Conservation (phyloP, 129 eudicot species). For the Arctium lappa region DNA sequence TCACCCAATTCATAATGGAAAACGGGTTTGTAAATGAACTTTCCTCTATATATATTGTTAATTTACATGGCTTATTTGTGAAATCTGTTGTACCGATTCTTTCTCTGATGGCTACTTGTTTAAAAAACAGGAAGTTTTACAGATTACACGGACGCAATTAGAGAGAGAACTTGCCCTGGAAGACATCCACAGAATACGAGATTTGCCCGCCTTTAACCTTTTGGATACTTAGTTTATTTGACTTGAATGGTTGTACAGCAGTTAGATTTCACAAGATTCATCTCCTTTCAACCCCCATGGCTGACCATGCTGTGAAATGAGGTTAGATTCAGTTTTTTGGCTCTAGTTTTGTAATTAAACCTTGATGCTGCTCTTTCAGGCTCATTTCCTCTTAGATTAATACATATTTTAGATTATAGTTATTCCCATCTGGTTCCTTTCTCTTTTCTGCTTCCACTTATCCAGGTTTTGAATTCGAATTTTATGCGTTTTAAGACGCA, state of each 20-base stretch:
- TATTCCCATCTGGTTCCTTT: background rate
- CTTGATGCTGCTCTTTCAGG: conserved; percentile 5
- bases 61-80: background rate
- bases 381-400: background rate
- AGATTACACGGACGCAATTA: conserved; percentile 66
- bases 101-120: background rate
- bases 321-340: conserved; percentile 9
- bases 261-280: conserved; percentile 9
- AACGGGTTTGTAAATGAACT: too few relatives aligned
- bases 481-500: too few relatives aligned
- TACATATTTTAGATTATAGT: conserved; percentile 4
- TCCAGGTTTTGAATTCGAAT: too few relatives aligned
- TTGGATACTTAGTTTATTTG: conserved; percentile 19
- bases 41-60: too few relatives aligned
- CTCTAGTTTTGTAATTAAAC: background rate
- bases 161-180: conserved; percentile 90
- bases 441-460: background rate
- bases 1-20: too few relatives aligned
- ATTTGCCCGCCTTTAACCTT: conserved; percentile 78
- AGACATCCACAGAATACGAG: conserved; percentile 59
- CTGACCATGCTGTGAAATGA: background rate
- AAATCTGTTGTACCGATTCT: background rate
- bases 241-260: conserved; percentile 18
- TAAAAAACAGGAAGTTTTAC: conserved; percentile 61
- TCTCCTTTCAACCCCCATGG: conserved; percentile 8